Evolutionary conservation across 139 green algal genomes (phyloP).

Genomic region (Volvox reticuliferus): DNA sequence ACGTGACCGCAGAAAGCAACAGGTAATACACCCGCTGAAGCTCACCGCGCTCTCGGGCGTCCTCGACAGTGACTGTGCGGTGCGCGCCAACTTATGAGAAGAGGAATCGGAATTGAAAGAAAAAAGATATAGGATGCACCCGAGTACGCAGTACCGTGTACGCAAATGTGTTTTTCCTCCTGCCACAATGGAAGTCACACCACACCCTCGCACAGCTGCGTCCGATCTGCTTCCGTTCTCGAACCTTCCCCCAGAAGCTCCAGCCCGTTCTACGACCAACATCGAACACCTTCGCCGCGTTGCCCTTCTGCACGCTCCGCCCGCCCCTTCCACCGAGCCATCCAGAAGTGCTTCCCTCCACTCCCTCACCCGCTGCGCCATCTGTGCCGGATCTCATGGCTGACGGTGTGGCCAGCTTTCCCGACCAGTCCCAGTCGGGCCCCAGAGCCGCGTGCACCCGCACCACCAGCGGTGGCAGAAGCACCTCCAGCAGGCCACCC

Average conservation of each 20-base stretch:
- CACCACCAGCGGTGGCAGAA: conserved; percentile 68
- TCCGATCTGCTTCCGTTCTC: too few relatives aligned
- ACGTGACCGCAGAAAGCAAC: conserved; percentile 72
- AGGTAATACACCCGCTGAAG: conserved; percentile 84
- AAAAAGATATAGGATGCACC: too few relatives aligned
- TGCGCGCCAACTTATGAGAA: not conserved
- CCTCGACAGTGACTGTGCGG: conserved; percentile 70
- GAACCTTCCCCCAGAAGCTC: too few relatives aligned
- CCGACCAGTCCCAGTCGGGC: conserved; percentile 86
- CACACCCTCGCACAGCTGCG: too few relatives aligned
- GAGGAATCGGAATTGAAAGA: too few relatives aligned
- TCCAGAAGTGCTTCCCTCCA: not conserved
- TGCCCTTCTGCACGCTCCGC: too few relatives aligned
- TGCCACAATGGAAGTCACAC: too few relatives aligned
- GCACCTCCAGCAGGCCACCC: conserved; percentile 61
- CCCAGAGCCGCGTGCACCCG: conserved; percentile 73
- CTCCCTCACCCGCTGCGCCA: conserved; percentile 17
- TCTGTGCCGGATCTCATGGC: conserved; percentile 19
- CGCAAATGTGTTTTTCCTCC: too few relatives aligned
- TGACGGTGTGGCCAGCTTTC: conserved; percentile 45
- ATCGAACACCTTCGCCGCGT: too few relatives aligned
- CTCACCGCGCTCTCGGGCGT: conserved; percentile 78
- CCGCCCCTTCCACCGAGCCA: too few relatives aligned
- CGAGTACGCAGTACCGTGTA: too few relatives aligned
- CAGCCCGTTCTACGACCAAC: too few relatives aligned